Evolutionary conservation across 1,139 yeast genomes (phyloP).

Genomic region (Blastobotrys malaysiensis): DNA sequence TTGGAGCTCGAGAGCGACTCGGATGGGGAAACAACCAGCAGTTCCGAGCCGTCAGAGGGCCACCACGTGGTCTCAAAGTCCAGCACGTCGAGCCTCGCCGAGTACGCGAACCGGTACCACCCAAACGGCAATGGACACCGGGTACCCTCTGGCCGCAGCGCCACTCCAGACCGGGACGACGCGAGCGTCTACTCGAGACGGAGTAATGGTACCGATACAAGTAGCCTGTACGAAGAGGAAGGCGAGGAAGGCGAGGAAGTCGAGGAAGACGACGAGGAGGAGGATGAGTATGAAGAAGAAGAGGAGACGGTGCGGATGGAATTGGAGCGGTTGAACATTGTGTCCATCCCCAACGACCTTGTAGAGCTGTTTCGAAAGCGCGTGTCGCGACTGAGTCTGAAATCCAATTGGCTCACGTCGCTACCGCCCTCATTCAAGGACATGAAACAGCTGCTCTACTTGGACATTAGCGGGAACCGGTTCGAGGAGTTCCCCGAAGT

Average conservation of each 20-base stretch:
- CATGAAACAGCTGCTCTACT: slow-evolving; percentile 48
- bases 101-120: background rate
- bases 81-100: background rate
- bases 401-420: slow-evolving; percentile 44
- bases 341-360: slow-evolving; percentile 36
- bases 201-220: slow-evolving; percentile 7
- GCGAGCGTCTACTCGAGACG: background rate
- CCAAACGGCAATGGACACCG: background rate
- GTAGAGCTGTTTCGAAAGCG: slow-evolving; percentile 35
- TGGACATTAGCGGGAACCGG: slow-evolving; percentile 62
- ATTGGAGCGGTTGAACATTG: slow-evolving; percentile 34
- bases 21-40: background rate
- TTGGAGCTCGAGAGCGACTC: background rate
- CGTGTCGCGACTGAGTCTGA: slow-evolving; percentile 50
- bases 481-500: slow-evolving; percentile 50
- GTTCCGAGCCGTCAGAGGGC: slow-evolving; percentile 9
- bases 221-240: slow-evolving; percentile 6
- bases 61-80: slow-evolving; percentile 1
- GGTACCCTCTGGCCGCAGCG: background rate
- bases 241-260: slow-evolving; percentile 18
- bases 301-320: slow-evolving; percentile 21
- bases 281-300: slow-evolving; percentile 16
- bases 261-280: slow-evolving; percentile 14
- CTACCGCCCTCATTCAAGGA: slow-evolving; percentile 47
- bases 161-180: background rate